Percentiles rank a stretch among this genome's conserved stretches.
phyloP scores from a whole-genome alignment of 2,329 filamentous ascomycete genomes.

The Colletotrichum shisoi region DNA sequence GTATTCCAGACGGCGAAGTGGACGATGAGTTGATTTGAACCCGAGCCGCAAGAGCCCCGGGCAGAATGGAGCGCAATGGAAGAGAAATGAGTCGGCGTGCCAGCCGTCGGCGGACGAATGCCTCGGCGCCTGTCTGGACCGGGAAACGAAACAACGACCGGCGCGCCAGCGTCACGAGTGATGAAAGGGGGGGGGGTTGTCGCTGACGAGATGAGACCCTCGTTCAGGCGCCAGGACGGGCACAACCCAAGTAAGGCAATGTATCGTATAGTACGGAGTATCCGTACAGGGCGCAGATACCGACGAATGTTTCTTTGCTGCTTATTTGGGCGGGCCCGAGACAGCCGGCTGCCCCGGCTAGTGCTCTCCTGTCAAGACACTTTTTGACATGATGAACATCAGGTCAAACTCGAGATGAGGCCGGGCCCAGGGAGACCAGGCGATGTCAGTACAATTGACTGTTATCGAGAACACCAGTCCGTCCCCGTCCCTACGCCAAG shows the following conservation, averaged over 20 bases:
- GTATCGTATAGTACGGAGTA: constrained; percentile 17
- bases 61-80: constrained; percentile 35
- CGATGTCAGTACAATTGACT: background rate
- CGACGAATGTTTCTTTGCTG: background rate
- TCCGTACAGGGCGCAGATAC: background rate
- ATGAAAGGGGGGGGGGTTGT: background rate
- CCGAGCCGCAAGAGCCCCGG: constrained; percentile 16
- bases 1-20: constrained; percentile 1
- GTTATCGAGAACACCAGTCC: background rate
- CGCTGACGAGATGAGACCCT: constrained; percentile 3
- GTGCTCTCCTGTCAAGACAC: constrained; percentile 16
- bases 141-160: background rate
- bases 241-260: constrained; percentile 5
- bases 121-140: background rate
- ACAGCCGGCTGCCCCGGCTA: constrained; percentile 21
- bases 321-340: constrained; percentile 29
- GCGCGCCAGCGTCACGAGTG: background rate
- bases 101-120: constrained; percentile 2
- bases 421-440: background rate
- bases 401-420: background rate
- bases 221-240: constrained; percentile 6
- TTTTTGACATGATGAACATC: background rate
- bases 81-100: constrained; percentile 35
- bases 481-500: too few species aligned
- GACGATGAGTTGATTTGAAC: background rate